Conservation (phyloP, 495 filamentous ascomycete genomes). For the Pyrenula aspistea region DNA sequence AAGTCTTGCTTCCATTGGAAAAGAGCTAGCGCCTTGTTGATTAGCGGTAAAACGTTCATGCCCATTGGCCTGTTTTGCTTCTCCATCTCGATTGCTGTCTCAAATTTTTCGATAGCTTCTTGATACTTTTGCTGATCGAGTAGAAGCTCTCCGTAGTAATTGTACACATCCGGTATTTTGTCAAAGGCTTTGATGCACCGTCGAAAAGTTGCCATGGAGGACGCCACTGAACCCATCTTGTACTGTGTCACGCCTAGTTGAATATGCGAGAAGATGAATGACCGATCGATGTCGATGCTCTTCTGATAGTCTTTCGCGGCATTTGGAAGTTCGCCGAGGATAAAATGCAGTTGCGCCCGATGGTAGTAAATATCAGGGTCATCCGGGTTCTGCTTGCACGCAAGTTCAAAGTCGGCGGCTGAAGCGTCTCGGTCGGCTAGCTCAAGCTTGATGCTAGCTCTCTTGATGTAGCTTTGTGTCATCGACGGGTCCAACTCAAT, state of each 20-base stretch:
- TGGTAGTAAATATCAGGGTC: slow-evolving; percentile 99
- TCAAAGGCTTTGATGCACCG: slow-evolving; percentile 97
- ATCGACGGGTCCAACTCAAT: slow-evolving; percentile 76
- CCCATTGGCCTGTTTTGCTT: slow-evolving; percentile 80
- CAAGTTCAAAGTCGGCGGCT: slow-evolving; percentile 75
- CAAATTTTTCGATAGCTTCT: slow-evolving; percentile 97
- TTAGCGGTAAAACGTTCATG: slow-evolving; percentile 94
- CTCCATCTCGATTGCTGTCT: slow-evolving; percentile 96
- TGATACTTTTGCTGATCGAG: slow-evolving; percentile 91
- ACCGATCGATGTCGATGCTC: slow-evolving; percentile 89
- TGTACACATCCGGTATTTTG: slow-evolving; percentile 93
- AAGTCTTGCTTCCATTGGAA: slow-evolving; percentile 99
- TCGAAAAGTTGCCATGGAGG: slow-evolving; percentile 96
- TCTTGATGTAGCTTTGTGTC: slow-evolving; percentile 97
- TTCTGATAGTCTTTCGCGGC: slow-evolving; percentile 98
- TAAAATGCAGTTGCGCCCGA: slow-evolving; percentile 96
- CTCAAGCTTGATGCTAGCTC: slow-evolving; percentile 95
- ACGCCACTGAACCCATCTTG: slow-evolving; percentile 97
- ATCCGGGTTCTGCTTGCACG: slow-evolving; percentile 70
- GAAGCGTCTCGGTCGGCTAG: slow-evolving; percentile 80
- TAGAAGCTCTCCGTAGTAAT: slow-evolving; percentile 98
- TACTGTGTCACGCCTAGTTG: slow-evolving; percentile 99
- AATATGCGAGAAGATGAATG: slow-evolving; percentile 99
- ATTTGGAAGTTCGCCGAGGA: slow-evolving; percentile 81
- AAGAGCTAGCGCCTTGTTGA: slow-evolving; percentile 94